Base-by-base conservation (phyloP, 805 yeast genomes). In the Yamadazyma akitaensis region DNA sequence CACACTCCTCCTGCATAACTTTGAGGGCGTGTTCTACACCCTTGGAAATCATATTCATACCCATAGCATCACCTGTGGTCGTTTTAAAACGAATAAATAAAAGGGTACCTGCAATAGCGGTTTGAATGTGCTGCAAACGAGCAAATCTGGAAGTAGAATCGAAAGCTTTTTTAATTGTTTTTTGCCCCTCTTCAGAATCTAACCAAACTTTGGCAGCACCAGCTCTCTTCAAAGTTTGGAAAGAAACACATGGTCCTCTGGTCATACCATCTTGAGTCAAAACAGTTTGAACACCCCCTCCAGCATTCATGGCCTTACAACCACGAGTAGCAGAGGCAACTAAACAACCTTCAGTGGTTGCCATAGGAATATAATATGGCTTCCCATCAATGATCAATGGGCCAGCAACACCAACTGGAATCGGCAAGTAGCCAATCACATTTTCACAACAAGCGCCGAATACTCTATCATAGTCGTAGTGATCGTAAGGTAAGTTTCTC, bases 41-140 rank as follows among this genome's bases (percentile, higher is more conserved):
- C 70, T 94, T 94, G 25, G 98, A 92, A 51, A 94, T 94, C 99
- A 94, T 94, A 66, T 94, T 94, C 99, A 94, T 94, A 54, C 99
- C 99, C 99, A 94, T 94, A 16, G 99, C 99, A 73, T 94, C 99
- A 67, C 99, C 99, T 16, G 99, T 94, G 34, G 96, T 90, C n/a
- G 99, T 95, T 64, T 91, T 82, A 75, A 94, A 94, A 61, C 99
- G 82, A 57, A 94, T 85, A 60, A 80, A 94, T 58, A 94, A 75
- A 56, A 86, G 75, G 41, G 85, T 85, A 26, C 99, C 99, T 14
- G 99, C 99, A 65, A 92, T 74, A 2, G 98, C 96, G 14, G 97
- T 89, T 66, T 89, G 87, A 54, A 92, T 75, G 57, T 86, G 86
- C 67, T 88, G 96, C 60, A 94, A 79, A 61, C 97, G 82, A 14